Evolutionary conservation across 1,139 yeast species (phyloP).

Genomic region (Pichia sp.): DNA sequence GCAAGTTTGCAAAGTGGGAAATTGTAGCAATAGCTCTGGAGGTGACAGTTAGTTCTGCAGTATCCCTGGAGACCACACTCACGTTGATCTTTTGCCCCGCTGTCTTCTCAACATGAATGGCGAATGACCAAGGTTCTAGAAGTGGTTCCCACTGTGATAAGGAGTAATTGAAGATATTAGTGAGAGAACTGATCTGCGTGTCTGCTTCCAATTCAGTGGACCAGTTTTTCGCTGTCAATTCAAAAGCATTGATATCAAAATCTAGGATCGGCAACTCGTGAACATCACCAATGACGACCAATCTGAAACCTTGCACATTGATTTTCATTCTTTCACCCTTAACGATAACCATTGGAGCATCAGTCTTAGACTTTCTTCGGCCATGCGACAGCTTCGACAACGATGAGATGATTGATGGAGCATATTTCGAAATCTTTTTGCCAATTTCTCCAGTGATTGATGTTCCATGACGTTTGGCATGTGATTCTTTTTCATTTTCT

Average conservation of each 20-base stretch:
- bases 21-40: slow-evolving; percentile 74
- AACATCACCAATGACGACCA: slow-evolving; percentile 87
- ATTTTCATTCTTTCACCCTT: slow-evolving; percentile 69
- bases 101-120: slow-evolving; percentile 55
- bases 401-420: slow-evolving; percentile 51
- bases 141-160: slow-evolving; percentile 97
- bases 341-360: slow-evolving; percentile 35
- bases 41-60: slow-evolving; percentile 77
- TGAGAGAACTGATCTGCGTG: slow-evolving; percentile 57
- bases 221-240: slow-evolving; percentile 75
- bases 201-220: slow-evolving; percentile 77
- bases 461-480: too few relatives aligned
- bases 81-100: slow-evolving; percentile 41
- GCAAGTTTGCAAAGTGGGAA: slow-evolving; percentile 57
- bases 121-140: slow-evolving; percentile 81
- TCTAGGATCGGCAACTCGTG: slow-evolving; percentile 92
- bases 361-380: neutral
- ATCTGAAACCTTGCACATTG: slow-evolving; percentile 72
- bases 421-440: slow-evolving; percentile 50
- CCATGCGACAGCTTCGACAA: slow-evolving; percentile 32
- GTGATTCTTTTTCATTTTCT: neutral
- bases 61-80: slow-evolving; percentile 64
- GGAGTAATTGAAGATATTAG: slow-evolving; percentile 84
- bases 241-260: slow-evolving; percentile 69
- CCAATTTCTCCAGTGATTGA: slow-evolving; percentile 64